Percentiles rank a stretch among this genome's conserved stretches.
phyloP scores from a whole-genome alignment of 2,329 filamentous ascomycete genomes.

The Xylaria sp. region DNA sequence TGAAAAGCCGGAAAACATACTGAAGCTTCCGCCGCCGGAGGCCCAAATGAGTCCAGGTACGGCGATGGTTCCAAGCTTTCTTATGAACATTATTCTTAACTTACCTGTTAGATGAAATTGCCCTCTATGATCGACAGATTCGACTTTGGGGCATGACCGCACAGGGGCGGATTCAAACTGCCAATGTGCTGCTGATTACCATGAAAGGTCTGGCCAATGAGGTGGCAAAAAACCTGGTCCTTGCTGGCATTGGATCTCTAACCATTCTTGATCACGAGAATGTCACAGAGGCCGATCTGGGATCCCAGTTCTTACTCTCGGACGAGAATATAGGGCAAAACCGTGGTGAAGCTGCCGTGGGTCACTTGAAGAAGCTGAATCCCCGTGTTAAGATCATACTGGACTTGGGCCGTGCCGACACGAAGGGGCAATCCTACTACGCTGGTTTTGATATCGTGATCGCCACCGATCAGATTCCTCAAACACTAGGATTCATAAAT shows the following conservation, averaged over 20 bases:
- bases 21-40: slow-evolving; percentile 5
- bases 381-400: slow-evolving; percentile 74
- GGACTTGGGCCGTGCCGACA: slow-evolving; percentile 61
- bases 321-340: slow-evolving; percentile 69
- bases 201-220: slow-evolving; percentile 87
- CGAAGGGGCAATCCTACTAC: slow-evolving; percentile 70
- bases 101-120: slow-evolving; percentile 71
- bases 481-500: slow-evolving; percentile 73
- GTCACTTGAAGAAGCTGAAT: slow-evolving; percentile 80
- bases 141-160: slow-evolving; percentile 95
- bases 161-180: slow-evolving; percentile 84
- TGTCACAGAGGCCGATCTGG: slow-evolving; percentile 75
- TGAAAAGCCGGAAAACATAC: no score
- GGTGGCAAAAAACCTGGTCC: slow-evolving; percentile 93
- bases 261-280: slow-evolving; percentile 76
- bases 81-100: slow-evolving; percentile 14
- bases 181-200: slow-evolving; percentile 83
- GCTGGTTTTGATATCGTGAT: slow-evolving; percentile 77
- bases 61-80: slow-evolving; percentile 1
- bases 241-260: slow-evolving; percentile 85
- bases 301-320: slow-evolving; percentile 75
- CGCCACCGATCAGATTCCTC: slow-evolving; percentile 78
- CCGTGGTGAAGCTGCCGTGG: slow-evolving; percentile 73
- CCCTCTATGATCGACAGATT: slow-evolving; percentile 94
- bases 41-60: slow-evolving; percentile 36